Evolutionary conservation across 495 filamentous ascomycete species (phyloP), one percentile per base, ranked within the genome.

Genomic region (Poronia punctata): DNA sequence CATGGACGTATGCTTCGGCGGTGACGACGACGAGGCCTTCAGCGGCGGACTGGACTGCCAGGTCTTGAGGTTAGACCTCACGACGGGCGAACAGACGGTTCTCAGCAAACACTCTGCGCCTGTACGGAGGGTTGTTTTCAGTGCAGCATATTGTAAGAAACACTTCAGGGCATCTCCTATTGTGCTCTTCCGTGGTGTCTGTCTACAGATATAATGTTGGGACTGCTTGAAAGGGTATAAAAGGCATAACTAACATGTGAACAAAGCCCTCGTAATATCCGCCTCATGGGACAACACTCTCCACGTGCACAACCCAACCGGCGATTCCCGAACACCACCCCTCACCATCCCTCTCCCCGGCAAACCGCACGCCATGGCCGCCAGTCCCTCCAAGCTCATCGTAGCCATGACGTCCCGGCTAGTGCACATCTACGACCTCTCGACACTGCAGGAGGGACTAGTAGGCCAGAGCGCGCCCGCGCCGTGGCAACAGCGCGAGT

Each of bases 401-500:
- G 86, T 96, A 26, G 89, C 88, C 38, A 96, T 97, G 90, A 84
- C 89, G n/a, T 84, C 82, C 26, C 86, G 92, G 29, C 74, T 84
- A 0, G 70, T 95, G 30, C 78, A 92, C 69, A 94, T 98, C 64
- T 97, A 96, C 74, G 85, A 95, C 52, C 77, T 98, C 7, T 70
- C 78, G 18, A 62, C 80, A 4, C 71, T 95, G 28, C 63, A 75
- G 11, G 48, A 76, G 4, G 62, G 74, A 1, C 68, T 78, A 2
- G 57, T 80, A 51, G 56, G 73, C 10, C 52, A 64, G 7, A 30
- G 59, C 0, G 20, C 38, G 4, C 70, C 82, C 19, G 75, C 83
- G 48, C 90, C 90, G 0, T 93, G 83, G 83, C 92, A 97, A 56
- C 78, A 81, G 32, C 75, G 92, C 26, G 92, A 98, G 59, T 89